Percentiles rank a stretch among this genome's conserved stretches.
phyloP scores from a whole-genome alignment of 352 stramenopile genomes.

The Pythium grandisporangium region DNA sequence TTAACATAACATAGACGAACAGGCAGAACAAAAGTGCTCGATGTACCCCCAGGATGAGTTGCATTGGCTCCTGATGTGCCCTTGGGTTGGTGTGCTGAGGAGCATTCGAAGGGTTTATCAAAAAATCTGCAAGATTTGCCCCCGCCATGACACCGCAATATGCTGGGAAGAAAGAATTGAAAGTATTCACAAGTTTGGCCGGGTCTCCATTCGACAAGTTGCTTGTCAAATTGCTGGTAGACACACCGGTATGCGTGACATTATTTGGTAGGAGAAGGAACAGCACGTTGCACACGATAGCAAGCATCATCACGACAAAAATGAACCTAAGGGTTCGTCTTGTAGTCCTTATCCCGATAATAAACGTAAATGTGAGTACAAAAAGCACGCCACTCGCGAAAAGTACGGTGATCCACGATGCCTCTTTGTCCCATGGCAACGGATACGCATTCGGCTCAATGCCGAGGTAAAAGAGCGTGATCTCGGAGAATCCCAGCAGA shows the following conservation, averaged over 20 bases:
- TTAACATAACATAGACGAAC: slow-evolving; percentile 19
- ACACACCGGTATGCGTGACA: slow-evolving; percentile 19
- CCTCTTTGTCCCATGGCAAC: slow-evolving; percentile 28
- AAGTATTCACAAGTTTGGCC: slow-evolving; percentile 18
- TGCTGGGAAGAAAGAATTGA: slow-evolving; percentile 28
- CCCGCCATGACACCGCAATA: slow-evolving; percentile 34
- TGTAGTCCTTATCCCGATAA: slow-evolving; percentile 8
- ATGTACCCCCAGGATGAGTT: slow-evolving; percentile 34
- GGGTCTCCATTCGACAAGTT: slow-evolving; percentile 15
- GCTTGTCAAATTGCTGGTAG: slow-evolving; percentile 10
- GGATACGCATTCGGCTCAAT: slow-evolving; percentile 8
- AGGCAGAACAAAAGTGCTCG: slow-evolving; percentile 29
- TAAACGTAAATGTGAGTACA: slow-evolving; percentile 7
- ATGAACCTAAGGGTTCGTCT: slow-evolving; percentile 18
- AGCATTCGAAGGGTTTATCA: neutral
- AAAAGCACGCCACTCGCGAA: slow-evolving; percentile 21
- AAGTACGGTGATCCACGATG: slow-evolving; percentile 20
- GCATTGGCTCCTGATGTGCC: slow-evolving; percentile 1
- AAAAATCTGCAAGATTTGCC: slow-evolving; percentile 22
- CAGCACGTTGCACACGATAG: slow-evolving; percentile 21
- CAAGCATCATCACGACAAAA: slow-evolving; percentile 25
- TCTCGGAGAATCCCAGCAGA: slow-evolving; percentile 34
- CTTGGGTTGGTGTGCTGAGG: too few species aligned
- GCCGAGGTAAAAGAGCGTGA: slow-evolving; percentile 29
- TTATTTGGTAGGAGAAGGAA: slow-evolving; percentile 22